Evolutionary conservation across 2,329 filamentous ascomycete genomes (phyloP), one percentile per base, ranked within the genome.

Genomic region (Curvularia sp.): DNA sequence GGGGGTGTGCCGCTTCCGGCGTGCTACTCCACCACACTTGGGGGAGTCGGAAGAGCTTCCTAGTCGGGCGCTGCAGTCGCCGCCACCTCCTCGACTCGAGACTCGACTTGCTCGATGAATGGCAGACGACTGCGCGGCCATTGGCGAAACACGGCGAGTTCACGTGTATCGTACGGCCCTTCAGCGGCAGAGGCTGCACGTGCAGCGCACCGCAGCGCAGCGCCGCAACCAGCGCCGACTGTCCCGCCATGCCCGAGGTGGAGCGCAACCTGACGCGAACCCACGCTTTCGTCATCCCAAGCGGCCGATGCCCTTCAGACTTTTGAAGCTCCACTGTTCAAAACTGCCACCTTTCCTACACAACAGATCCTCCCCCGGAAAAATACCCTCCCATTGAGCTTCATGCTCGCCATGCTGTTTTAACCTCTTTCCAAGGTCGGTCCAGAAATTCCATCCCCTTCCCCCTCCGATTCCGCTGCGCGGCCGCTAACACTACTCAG

Each of bases 241-340:
- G 35, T 47, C 38, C 53, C 60, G 53, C 28, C 41, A 44, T 43
- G 53, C 52, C 58, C 61, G 53, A 60, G 56, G 62, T 64, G 62
- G 62, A 62, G 54, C 60, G 35, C 31, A 48, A 43, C 49, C 24
- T 30, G 33, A 55, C 48, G 55, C 57, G 48, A 56, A 56, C 50
- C 58, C 58, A 58, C 55, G 53, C 39, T 55, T 54, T 58, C 55
- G 55, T 58, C 55, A 58, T 58, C 52, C 22, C 50, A 53, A 53
- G 51, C 42, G 61, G 53, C 51, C 35, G 57, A 57, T 58, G 58
- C 48, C n/a, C 50, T 55, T 61, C 59, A 62, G 59, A 66, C 57
- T 66, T 44, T 63, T 64, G 59, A 55, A 46, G 60, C 57, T 65
- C 63, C 61, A 62, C 63, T 58, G 46, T 53, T 57, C 49, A 38